Conservation (phyloP, 257 asterid genomes). For the Gynochthodes officinalis region DNA sequence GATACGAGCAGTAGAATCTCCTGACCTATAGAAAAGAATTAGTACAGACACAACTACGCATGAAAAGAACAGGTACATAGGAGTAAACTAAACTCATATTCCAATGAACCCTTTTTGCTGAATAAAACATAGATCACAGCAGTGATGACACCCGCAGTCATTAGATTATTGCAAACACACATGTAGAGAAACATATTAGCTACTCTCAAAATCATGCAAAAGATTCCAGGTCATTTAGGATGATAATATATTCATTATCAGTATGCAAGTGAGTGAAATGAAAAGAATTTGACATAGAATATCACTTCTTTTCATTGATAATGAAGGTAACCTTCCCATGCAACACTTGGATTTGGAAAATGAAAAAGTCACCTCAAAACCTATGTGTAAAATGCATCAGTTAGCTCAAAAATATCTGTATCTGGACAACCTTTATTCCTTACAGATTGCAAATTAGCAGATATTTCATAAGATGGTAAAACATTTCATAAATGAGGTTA, state of each 20-base stretch:
- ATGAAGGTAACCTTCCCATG: not conserved
- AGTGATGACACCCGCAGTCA: not conserved
- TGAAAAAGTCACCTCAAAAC: not conserved
- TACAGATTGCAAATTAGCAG: not conserved
- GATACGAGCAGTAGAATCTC: conserved; percentile 96
- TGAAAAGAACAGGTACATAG: not conserved
- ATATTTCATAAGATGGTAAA: not conserved
- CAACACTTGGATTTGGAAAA: not conserved
- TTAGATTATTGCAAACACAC: not conserved
- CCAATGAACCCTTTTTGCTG: not conserved
- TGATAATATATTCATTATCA: not conserved
- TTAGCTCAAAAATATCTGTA: not conserved
- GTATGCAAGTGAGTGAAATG: not conserved
- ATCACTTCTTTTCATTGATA: not conserved
- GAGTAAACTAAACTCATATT: not conserved
- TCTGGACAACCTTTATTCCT: not conserved
- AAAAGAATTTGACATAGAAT: not conserved
- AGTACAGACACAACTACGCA: conserved; percentile 16
- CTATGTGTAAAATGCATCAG: not conserved
- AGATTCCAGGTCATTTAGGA: not conserved
- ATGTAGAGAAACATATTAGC: too few species aligned
- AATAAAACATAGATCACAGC: not conserved
- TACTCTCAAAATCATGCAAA: not conserved
- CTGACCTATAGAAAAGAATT: conserved; percentile 52
- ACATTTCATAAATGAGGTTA: not conserved